These are phyloP conservation scores for Termitomyces sp. DNA, from an alignment of 768 basidiomycete species.

Conservation along the genomic window DNA sequence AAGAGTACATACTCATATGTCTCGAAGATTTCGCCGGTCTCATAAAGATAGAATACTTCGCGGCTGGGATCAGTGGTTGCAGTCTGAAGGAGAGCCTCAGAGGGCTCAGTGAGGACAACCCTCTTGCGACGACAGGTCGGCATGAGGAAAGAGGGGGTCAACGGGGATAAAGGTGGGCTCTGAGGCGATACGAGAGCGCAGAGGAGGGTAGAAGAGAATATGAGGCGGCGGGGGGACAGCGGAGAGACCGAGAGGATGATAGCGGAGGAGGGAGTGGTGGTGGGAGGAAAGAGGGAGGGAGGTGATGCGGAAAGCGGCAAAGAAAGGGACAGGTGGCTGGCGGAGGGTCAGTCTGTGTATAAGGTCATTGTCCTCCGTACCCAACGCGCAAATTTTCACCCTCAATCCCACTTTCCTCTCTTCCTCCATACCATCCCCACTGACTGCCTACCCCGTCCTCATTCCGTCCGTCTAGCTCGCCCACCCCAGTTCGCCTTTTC, in stretches of 20 bases:
- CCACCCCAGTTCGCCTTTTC: conserved; percentile 7
- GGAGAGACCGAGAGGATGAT: conserved; percentile 8
- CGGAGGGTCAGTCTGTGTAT: conserved; percentile 47
- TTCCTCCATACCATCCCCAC: conserved; percentile 6
- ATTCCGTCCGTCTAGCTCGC: neutral
- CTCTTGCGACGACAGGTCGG: conserved; percentile 88
- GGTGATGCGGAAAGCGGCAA: conserved; percentile 54
- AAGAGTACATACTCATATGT: conserved; percentile 80
- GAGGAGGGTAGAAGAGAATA: conserved; percentile 12
- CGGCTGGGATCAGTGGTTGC: conserved; percentile 60
- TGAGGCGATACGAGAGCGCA: conserved; percentile 14
- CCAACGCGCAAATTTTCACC: conserved; percentile 10
- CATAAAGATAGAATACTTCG: conserved; percentile 87
- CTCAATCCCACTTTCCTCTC: conserved; percentile 16
- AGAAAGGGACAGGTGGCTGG: conserved; percentile 63
- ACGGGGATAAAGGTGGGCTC: conserved; percentile 16
- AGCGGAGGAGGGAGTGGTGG: conserved; percentile 19
- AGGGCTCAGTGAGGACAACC: conserved; percentile 83
- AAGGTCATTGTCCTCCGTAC: conserved; percentile 14
- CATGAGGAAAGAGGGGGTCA: conserved; percentile 40
- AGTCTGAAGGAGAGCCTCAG: conserved; percentile 63
- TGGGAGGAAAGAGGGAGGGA: conserved; percentile 32
- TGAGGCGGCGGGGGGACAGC: conserved; percentile 11
- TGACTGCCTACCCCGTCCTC: neutral
- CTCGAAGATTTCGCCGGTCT: conserved; percentile 97